Base-by-base conservation (phyloP, 768 basidiomycete genomes). In the Termitomyces sp. region DNA sequence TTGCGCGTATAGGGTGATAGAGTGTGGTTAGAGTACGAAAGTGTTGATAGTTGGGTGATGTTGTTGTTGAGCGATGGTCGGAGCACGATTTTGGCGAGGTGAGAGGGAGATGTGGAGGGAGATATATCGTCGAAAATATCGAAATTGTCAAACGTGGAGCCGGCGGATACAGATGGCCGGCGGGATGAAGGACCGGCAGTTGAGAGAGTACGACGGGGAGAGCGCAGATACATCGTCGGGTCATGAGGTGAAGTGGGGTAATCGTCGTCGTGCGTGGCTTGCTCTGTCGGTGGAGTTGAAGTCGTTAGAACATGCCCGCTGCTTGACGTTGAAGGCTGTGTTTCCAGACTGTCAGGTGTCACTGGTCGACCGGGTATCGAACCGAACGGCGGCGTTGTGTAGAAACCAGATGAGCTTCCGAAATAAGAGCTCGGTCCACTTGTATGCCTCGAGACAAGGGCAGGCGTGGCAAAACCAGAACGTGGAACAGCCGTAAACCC, bases 1-100 rank as follows among this genome's bases (percentile, higher is more conserved):
- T 89, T 87, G 55, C 93, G 85, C 6, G 95, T 97, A 71, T 96
- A 98, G 0, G 95, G 96, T 0, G 91, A 93, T 3, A 99, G 76
- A 0, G 96, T 99, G 67, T 97, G 96, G 67, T 97, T 93, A 1
- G 93, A 94, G 64, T 88, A 81, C 20, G 85, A 87, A 48, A 99
- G 83, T 4, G 90, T 91, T 18, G 92, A 88, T 11, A 98, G 76
- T 62, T 96, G 92, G 57, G 89, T 91, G 22, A 96, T 79, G 6
- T 88, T 86, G 62, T 87, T 86, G 73, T 85, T 75, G n/a, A 81
- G 69, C 0, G 81, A 74, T 0, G 89, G 87, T 15, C 84, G 82
- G 52, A 91, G 80, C 18, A 85, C 70, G 63, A 88, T 87, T 61
- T 82, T 82, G 22, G 83, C 80, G 45, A 79, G 76, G 42, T 73